Percentiles rank a stretch among this genome's conserved stretches.
Evolutionary conservation across 2,329 filamentous ascomycete genomes (phyloP).

Genomic region (Ophiocordyceps polyrhachis-furcata): DNA sequence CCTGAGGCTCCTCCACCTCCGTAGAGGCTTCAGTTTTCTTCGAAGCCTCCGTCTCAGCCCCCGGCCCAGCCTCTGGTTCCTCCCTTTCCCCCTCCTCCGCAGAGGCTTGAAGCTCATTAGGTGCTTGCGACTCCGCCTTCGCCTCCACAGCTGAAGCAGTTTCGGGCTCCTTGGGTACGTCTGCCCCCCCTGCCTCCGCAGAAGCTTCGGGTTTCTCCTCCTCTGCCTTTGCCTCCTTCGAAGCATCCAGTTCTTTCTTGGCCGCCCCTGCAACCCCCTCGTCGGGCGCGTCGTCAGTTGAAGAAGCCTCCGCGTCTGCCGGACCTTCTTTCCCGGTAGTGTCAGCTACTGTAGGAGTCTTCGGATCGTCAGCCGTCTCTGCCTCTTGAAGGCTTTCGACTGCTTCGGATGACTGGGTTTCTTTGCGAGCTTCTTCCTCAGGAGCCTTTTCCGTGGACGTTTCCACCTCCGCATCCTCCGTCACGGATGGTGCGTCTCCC

Average conservation of each 20-base stretch:
- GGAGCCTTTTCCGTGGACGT: neutral
- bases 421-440: no score
- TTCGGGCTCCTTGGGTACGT: neutral
- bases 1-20: neutral
- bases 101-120: neutral
- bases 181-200: neutral
- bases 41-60: neutral
- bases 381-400: neutral
- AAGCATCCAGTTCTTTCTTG: neutral
- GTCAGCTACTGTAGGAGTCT: neutral
- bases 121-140: neutral
- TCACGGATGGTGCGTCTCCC: neutral
- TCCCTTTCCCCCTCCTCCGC: neutral
- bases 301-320: neutral
- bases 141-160: neutral
- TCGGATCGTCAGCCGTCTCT: neutral
- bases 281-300: neutral
- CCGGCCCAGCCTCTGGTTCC: neutral
- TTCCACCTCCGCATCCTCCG: neutral
- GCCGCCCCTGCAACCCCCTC: neutral
- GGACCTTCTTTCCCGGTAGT: conserved; percentile 1
- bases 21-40: neutral
- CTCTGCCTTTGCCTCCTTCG: neutral
- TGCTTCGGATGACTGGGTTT: neutral
- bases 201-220: neutral